phyloP scores from a whole-genome alignment of 2,329 filamentous ascomycete species.

The Cercospora canescens region DNA sequence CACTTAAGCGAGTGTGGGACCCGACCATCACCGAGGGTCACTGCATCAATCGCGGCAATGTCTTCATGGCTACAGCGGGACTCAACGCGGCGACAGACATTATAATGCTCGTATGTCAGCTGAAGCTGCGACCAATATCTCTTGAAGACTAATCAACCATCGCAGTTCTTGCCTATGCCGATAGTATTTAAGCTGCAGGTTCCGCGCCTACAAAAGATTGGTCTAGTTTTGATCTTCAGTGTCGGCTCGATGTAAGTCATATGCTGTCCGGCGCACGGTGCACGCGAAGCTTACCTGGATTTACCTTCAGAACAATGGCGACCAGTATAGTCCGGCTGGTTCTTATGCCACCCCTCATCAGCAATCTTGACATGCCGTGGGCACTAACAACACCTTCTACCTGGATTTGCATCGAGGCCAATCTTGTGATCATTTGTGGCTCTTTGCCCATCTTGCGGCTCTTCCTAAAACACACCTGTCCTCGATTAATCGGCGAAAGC shows the following conservation, averaged over 20 bases:
- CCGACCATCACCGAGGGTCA: constrained; percentile 15
- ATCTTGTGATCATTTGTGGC: constrained; percentile 22
- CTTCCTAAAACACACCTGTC: constrained; percentile 21
- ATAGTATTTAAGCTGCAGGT: constrained; percentile 12
- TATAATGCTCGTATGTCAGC: constrained; percentile 14
- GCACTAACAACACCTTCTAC: constrained; percentile 16
- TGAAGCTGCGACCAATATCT: no score
- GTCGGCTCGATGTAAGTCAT: constrained; percentile 18
- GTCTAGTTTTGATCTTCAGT: constrained; percentile 15
- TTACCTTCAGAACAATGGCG: constrained; percentile 10
- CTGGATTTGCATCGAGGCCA: constrained; percentile 24
- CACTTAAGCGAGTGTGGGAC: constrained; percentile 16
- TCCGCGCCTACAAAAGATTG: constrained; percentile 9
- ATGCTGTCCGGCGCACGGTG: no score
- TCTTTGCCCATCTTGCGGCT: constrained; percentile 20
- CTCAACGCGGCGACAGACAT: constrained; percentile 21
- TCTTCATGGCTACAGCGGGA: constrained; percentile 20
- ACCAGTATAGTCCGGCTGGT: constrained; percentile 19
- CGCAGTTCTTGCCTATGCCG: constrained; percentile 11
- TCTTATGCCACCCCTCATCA: constrained; percentile 18
- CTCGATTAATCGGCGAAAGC: constrained; percentile 20
- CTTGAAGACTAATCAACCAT: no score
- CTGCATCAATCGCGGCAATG: constrained; percentile 15
- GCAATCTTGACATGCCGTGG: constrained; percentile 13
- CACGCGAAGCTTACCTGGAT: not conserved